phyloP scores from a whole-genome alignment of 306 rosid genomes.

The Dryas alaskensis region DNA sequence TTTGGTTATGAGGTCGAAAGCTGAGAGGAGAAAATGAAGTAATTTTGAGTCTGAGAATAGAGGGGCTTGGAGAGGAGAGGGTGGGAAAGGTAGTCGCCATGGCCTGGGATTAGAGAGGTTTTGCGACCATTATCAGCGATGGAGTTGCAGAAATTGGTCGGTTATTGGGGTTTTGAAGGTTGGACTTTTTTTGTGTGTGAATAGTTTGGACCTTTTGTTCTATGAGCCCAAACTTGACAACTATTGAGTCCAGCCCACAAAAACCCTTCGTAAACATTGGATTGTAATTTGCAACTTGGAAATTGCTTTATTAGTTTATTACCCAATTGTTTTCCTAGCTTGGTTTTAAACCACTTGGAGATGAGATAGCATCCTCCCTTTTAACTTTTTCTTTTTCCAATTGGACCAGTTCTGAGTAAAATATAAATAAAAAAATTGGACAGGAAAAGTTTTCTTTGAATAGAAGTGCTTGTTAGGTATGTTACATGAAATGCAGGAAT shows the following conservation, averaged over 20 bases:
- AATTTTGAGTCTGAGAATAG: slow-evolving; percentile 35
- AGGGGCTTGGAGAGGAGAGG: slow-evolving; percentile 38
- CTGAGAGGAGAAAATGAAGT: slow-evolving; percentile 28
- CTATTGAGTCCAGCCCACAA: not conserved
- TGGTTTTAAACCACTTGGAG: too few species aligned
- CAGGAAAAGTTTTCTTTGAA: not conserved
- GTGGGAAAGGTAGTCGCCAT: slow-evolving; percentile 49
- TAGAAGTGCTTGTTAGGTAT: too few species aligned
- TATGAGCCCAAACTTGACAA: not conserved
- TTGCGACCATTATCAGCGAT: slow-evolving; percentile 28
- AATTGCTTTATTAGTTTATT: too few species aligned
- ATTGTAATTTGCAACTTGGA: too few species aligned
- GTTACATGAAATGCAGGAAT: not conserved
- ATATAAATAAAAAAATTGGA: too few species aligned
- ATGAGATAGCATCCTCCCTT: too few species aligned
- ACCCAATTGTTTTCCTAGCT: too few species aligned
- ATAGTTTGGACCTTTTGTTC: not conserved
- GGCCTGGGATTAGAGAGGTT: slow-evolving; percentile 20
- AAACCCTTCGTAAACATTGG: not conserved
- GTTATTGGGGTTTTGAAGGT: slow-evolving; percentile 15
- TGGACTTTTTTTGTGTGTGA: not conserved
- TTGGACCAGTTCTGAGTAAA: too few species aligned
- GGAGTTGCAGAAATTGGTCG: not conserved
- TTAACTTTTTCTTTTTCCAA: too few species aligned
- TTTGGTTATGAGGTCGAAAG: slow-evolving; percentile 5